phyloP scores from a whole-genome alignment of 108 stramenopile species.

The Discostella stelligeroides region DNA sequence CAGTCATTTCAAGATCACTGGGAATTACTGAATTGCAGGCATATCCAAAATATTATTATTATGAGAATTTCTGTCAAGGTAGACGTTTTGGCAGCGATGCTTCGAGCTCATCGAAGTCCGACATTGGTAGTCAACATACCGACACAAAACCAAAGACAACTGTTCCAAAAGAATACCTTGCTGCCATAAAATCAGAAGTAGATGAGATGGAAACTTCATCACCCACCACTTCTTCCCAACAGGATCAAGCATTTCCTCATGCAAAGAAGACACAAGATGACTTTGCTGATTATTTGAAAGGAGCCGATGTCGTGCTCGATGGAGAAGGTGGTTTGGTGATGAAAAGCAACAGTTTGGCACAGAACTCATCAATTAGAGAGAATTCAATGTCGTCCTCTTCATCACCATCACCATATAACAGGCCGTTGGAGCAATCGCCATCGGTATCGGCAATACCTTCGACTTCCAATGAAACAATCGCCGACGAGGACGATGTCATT shows the following conservation, averaged over 20 bases:
- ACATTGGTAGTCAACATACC: neutral
- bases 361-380: neutral
- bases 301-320: slow-evolving; percentile 11
- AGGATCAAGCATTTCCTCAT: neutral
- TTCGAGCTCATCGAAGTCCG: slow-evolving; percentile 6
- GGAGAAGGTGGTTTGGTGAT: neutral
- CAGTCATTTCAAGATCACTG: slow-evolving; percentile 3
- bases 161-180: slow-evolving; percentile 23
- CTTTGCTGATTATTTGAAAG: slow-evolving; percentile 38
- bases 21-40: neutral
- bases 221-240: neutral
- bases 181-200: slow-evolving; percentile 36
- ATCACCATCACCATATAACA: neutral
- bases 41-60: no score
- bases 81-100: slow-evolving; percentile 10
- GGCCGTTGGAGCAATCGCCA: neutral
- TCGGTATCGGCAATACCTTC: slow-evolving; percentile 2
- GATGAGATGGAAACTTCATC: slow-evolving; percentile 33
- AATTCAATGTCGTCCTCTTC: neutral
- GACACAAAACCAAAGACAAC: slow-evolving; percentile 13
- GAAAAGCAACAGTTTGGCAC: neutral
- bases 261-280: slow-evolving; percentile 36
- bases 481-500: neutral
- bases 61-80: neutral
- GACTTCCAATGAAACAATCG: neutral